Base-by-base conservation (phyloP, 2,329 filamentous ascomycete species). In the Coniochaeta sp. region DNA sequence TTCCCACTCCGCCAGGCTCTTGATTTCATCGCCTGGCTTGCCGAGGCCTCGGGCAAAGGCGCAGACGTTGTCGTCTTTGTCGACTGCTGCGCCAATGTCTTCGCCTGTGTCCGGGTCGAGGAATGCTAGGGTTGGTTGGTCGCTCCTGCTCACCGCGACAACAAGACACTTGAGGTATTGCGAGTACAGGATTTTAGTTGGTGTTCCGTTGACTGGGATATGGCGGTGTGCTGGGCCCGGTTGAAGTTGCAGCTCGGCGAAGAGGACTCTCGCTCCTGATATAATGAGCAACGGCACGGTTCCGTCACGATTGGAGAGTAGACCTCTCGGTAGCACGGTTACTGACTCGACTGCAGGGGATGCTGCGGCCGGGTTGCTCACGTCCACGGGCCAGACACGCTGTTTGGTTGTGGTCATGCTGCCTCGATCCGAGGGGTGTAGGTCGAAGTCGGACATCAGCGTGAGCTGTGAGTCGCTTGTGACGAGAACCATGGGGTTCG, bases 1-100 rank as follows among this genome's bases (percentile, higher is more conserved):
- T 5, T 72, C 64, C 87, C 87, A 91, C 55, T 88, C 82, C 1
- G 77, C 65, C 7, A 91, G 64, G 1, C 79, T 74, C 40, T 80
- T 72, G 1, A 91, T 77, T 33, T 73, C 74, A 55, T 87, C 83
- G 1, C 78, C 77, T 1, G 66, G 56, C 42, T 78, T 74, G 1
- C 79, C 79, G 14, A 90, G 69, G 3, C 77, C 77, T 14, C 72
- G 74, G 27, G 85, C 77, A 52, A 76, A 79, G 1, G 75, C 67
- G 0, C 73, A 64, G 0, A 67, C 61, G 4, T 69, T 65, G 14
- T 67, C 69, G 3, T 68, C 65, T 35, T 68, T 74, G 51, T 76
- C 71, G 2, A 64, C 61, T 0, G 80, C 69, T 12, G 61, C 57
- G 0, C 79, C 80, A 1, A 85, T 60, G 51, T 78, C 70, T 5